Base-by-base conservation (phyloP, 2,329 filamentous ascomycete genomes). In the Diaporthe vexans region DNA sequence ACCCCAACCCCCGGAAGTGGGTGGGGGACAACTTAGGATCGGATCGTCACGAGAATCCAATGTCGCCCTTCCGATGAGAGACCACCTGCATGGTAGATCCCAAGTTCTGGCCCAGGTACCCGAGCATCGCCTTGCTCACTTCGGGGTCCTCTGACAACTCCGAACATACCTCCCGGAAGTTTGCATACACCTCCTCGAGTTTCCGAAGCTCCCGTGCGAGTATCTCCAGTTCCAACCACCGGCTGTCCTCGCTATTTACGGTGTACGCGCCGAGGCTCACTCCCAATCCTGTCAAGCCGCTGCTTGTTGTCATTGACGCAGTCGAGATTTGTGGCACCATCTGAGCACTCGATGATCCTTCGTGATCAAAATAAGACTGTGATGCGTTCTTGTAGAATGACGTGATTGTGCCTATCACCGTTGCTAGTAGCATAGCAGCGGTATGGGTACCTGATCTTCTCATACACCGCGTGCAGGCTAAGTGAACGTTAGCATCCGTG, bases 381-480 rank as follows among this genome's bases (percentile, higher is more conserved):
- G 82, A 84, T 2, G 84, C 85, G 24, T 81, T 82, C 73, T 83
- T 85, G 79, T 88, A 88, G 70, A 87, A 84, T 1, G 83, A 84
- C 1, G 86, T 84, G 61, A 87, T 85, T 77, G 88, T 86, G 65
- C 84, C 84, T 24, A 89, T 84, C 26, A 88, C 81, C 0, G 86
- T 88, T 0, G 85, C 86, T n/a, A 88, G 81, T 0, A 89, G 82
- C 86, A 88, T 88, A 7, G 84, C 83, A 0, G 84, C 82, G 1
- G 86, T 87, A 63, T 86, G 84, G 4, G 82, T 84, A 2, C 84
- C 85, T 1, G 83, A 83, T 17, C 82, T 81, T 72, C 81, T 83
- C 81, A 88, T 85, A 78, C 87, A 89, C 33, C 81, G 80, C 0
- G 80, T 71, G 77, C 87, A 89, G 26, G 81, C 74, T 76, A 40